Conservation (phyloP, 2,329 filamentous ascomycete genomes). For the Aspergillus viridinutans region DNA sequence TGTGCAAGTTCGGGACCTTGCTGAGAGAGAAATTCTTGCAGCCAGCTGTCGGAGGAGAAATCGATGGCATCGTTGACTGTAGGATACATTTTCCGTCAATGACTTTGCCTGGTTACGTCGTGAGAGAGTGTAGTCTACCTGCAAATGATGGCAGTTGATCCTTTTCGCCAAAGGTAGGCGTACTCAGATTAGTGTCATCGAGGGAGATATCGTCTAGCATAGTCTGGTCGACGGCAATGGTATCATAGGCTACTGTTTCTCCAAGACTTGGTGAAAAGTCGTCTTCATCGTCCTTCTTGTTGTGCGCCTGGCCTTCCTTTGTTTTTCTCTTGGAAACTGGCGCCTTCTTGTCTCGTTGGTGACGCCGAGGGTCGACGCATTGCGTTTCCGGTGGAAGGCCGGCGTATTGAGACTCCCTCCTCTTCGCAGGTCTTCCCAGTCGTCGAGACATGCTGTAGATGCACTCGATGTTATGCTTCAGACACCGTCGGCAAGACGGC, state of each 20-base stretch:
- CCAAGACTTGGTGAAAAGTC: background rate
- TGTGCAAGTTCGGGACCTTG: constrained; percentile 10
- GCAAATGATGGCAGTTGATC: constrained; percentile 7
- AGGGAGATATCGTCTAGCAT: constrained; percentile 6
- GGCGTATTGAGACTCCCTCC: constrained; percentile 14
- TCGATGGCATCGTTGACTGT: constrained; percentile 18
- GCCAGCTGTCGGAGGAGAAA: constrained; percentile 23
- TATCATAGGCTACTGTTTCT: constrained; percentile 4
- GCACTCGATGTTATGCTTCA: constrained; percentile 32
- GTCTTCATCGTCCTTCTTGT: background rate
- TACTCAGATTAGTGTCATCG: constrained; percentile 8
- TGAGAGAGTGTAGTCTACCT: constrained; percentile 1
- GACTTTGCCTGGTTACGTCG: background rate
- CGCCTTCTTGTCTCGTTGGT: constrained; percentile 6
- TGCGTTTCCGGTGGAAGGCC: background rate
- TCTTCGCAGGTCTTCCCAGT: constrained; percentile 32
- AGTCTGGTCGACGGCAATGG: constrained; percentile 1
- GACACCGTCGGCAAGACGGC: constrained; percentile 31
- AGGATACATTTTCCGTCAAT: background rate
- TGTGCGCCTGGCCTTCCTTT: constrained; percentile 2
- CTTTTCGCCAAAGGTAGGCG: constrained; percentile 8
- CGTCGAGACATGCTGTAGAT: constrained; percentile 35
- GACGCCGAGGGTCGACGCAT: background rate
- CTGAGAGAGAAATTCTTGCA: constrained; percentile 25
- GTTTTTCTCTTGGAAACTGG: constrained; percentile 10